A percentile compares a stretch with the other conserved stretches of the same genome.
phyloP scores from a whole-genome alignment of 805 yeast genomes.

The Teunomyces pallodes region DNA sequence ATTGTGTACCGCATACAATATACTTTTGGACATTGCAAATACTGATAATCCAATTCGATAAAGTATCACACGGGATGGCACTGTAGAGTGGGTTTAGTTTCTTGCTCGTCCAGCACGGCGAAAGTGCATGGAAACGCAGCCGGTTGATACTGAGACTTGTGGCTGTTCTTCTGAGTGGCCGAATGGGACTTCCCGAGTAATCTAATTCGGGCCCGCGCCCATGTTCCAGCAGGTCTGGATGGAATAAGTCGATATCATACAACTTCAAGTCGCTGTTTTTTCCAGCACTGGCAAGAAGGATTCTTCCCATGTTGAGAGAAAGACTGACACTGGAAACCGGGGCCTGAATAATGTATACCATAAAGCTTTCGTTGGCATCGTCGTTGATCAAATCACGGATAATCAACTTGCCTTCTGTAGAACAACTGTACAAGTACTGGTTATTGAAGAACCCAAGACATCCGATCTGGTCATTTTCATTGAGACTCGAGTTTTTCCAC shows the following conservation, averaged over 20 bases:
- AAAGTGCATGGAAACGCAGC: slow-evolving; percentile 8
- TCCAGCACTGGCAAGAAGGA: slow-evolving; percentile 24
- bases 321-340: slow-evolving; percentile 24
- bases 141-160: slow-evolving; percentile 4
- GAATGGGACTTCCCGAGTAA: background rate
- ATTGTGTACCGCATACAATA: slow-evolving; percentile 29
- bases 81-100: slow-evolving; percentile 6
- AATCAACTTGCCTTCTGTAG: slow-evolving; percentile 31
- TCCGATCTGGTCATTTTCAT: slow-evolving; percentile 22
- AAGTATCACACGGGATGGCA: slow-evolving; percentile 8
- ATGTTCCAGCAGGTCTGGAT: background rate
- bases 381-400: slow-evolving; percentile 37
- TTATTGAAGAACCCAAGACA: slow-evolving; percentile 23
- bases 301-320: slow-evolving; percentile 8
- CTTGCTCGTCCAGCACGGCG: slow-evolving; percentile 11
- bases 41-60: slow-evolving; percentile 22
- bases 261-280: slow-evolving; percentile 25
- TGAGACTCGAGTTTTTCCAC: slow-evolving; percentile 30
- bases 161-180: slow-evolving; percentile 5
- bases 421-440: slow-evolving; percentile 32
- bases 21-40: slow-evolving; percentile 15
- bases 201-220: background rate
- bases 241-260: slow-evolving; percentile 18
- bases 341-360: slow-evolving; percentile 21
- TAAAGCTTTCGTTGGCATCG: slow-evolving; percentile 29